Percentiles rank a stretch among this genome's conserved stretches.
Conservation (phyloP, 2,329 filamentous ascomycete genomes). For the Mollisia scopiformis region DNA sequence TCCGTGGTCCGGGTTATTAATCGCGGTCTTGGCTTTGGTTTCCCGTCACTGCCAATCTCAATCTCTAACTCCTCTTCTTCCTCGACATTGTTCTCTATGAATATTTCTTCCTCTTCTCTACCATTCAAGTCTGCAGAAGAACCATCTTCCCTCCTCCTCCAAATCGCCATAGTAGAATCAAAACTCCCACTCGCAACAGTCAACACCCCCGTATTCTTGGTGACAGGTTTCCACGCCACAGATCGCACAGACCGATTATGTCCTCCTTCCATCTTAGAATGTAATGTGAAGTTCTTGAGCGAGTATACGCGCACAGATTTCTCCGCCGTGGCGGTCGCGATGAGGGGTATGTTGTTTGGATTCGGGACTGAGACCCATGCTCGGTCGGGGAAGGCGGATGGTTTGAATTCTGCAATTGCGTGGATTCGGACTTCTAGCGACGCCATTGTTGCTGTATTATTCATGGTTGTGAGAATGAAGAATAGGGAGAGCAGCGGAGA, state of each 20-base stretch:
- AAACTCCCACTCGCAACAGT: constrained; percentile 93
- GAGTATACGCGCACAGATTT: constrained; percentile 91
- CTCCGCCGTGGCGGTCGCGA: constrained; percentile 85
- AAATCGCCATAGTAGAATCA: constrained; percentile 87
- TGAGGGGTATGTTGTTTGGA: constrained; percentile 75
- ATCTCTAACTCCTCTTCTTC: constrained; percentile 43
- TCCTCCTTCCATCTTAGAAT: constrained; percentile 81
- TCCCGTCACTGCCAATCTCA: constrained; percentile 41
- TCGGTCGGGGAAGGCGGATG: constrained; percentile 67
- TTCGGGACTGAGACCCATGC: constrained; percentile 88
- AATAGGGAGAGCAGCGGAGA: neutral
- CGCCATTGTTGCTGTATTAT: constrained; percentile 3
- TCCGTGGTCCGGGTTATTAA: constrained; percentile 39
- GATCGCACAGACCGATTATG: constrained; percentile 90
- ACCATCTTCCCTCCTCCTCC: constrained; percentile 60
- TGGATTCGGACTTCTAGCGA: constrained; percentile 6
- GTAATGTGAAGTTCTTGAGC: constrained; percentile 75
- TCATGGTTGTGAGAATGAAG: neutral
- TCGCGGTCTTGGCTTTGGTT: constrained; percentile 25
- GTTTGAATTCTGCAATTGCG: constrained; percentile 36
- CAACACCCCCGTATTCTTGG: constrained; percentile 60
- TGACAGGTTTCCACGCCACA: constrained; percentile 83
- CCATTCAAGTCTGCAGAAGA: constrained; percentile 5
- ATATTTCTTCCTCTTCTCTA: constrained; percentile 38
- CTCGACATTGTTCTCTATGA: constrained; percentile 28